phyloP scores from a whole-genome alignment of 148 eudicot genomes.

The Fallopia convolvulus region DNA sequence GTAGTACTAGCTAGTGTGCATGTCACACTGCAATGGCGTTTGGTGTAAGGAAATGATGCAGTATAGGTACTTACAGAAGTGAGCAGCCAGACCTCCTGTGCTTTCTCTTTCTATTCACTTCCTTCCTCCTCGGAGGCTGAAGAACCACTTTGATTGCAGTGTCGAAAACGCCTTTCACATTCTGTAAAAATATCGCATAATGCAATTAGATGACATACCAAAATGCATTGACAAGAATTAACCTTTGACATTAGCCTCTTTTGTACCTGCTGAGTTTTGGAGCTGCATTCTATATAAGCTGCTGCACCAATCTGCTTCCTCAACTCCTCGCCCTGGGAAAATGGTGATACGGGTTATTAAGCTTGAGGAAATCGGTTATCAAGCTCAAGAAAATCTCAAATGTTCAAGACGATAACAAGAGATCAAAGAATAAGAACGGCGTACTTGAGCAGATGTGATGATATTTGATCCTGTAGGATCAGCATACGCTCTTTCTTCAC shows the following conservation, averaged over 20 bases:
- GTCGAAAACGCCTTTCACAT: slow-evolving; percentile 85
- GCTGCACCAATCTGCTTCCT: slow-evolving; percentile 97
- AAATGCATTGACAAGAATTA: not conserved
- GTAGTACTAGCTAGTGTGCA: too few species aligned
- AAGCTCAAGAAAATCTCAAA: not conserved
- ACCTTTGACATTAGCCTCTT: not conserved
- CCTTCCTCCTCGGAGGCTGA: slow-evolving; percentile 91
- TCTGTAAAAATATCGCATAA: slow-evolving; percentile 26
- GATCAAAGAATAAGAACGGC: not conserved
- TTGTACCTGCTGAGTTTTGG: slow-evolving; percentile 90
- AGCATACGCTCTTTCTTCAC: slow-evolving; percentile 75
- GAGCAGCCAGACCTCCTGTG: slow-evolving; percentile 11
- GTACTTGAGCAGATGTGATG: slow-evolving; percentile 77
- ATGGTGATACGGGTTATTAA: not conserved
- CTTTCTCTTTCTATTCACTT: slow-evolving; percentile 18
- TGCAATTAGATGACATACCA: not conserved
- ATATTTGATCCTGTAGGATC: slow-evolving; percentile 65
- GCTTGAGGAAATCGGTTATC: not conserved
- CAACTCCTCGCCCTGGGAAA: slow-evolving; percentile 77
- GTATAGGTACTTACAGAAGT: not conserved
- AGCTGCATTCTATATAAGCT: slow-evolving; percentile 95
- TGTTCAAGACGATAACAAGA: not conserved
- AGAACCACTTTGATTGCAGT: slow-evolving; percentile 91
- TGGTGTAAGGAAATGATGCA: not conserved
- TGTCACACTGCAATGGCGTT: too few species aligned